Base-by-base conservation (phyloP, 139 green algal genomes). In the Trebouxia sp. region DNA sequence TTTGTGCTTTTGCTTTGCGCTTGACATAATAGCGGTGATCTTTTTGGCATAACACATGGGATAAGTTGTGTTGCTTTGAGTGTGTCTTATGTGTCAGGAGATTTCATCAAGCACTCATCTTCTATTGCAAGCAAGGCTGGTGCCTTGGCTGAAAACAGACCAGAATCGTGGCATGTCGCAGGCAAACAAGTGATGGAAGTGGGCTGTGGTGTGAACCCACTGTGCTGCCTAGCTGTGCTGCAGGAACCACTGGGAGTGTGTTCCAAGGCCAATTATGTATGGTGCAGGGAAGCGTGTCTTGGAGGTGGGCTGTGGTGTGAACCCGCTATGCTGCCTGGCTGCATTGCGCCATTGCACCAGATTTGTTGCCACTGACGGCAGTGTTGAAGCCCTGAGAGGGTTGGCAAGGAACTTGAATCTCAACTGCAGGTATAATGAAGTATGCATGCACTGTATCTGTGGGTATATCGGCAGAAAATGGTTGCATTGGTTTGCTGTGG, bases 291-390 rank as follows among this genome's bases (percentile, higher is more conserved):
- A 41, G 9, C 32, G 39, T 6, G 76, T 89, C 35, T 65, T 87
- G 65, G 85, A 87, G 77, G 48, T 89, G 70, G 82, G 85, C 20
- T 65, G 70, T 50, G 80, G 85, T 10, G 80, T 74, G 5, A 84
- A 67, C 6, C 72, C 80, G 1, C 66, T 88, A 41, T 39, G 56
- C 1, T 65, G 65, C 15, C 55, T 90, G 24, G 86, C 86, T 8
- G 84, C 83, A 0, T 66, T 86, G 53, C 74, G 79, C 1, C 50
- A 48, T 39, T 75, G 76, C 38, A 77, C 82, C 12, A 74, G 78
- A 0, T 82, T 83, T 1, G 82, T 92, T 30, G 76, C 80, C 17
- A 85, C 82, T 4, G 84, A 83, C 30, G 47, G 50, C 47, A 81
- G 85, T 43, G 8, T 65, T 1, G 43, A 74, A 15, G 80, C 51